Conservation (phyloP, 2,329 filamentous ascomycete genomes). For the Allantophomopsis cytisporea region DNA sequence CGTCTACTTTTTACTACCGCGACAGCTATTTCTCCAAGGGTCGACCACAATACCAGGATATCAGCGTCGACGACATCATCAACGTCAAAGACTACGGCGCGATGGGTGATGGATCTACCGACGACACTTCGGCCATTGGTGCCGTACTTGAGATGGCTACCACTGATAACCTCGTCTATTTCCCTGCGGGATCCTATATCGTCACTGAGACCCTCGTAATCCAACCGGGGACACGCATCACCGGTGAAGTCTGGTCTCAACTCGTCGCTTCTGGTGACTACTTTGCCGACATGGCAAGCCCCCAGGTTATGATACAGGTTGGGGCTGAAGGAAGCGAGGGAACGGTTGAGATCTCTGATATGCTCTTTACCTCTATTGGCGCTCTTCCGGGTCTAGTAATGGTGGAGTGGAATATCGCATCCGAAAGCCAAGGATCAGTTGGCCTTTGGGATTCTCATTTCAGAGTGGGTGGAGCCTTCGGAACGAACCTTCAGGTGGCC, state of each 20-base stretch:
- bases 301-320: slow-evolving; percentile 7
- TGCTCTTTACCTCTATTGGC: slow-evolving; percentile 23
- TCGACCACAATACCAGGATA: slow-evolving; percentile 36
- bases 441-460: slow-evolving; percentile 33
- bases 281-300: slow-evolving; percentile 23
- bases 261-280: slow-evolving; percentile 41
- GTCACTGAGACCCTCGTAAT: slow-evolving; percentile 30
- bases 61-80: slow-evolving; percentile 24
- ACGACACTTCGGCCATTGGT: slow-evolving; percentile 54
- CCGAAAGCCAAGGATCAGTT: slow-evolving; percentile 29
- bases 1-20: neutral
- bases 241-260: slow-evolving; percentile 39
- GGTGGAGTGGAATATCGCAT: slow-evolving; percentile 34
- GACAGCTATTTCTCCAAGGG: slow-evolving; percentile 10
- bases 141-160: slow-evolving; percentile 3
- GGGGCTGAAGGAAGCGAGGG: slow-evolving; percentile 31
- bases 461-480: slow-evolving; percentile 29
- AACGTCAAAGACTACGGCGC: slow-evolving; percentile 62
- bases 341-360: slow-evolving; percentile 21
- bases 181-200: slow-evolving; percentile 29
- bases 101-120: slow-evolving; percentile 49
- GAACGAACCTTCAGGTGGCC: slow-evolving; percentile 16
- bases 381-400: slow-evolving; percentile 10
- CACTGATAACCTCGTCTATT: slow-evolving; percentile 30
- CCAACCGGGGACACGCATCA: slow-evolving; percentile 32